phyloP scores from a whole-genome alignment of 2,329 filamentous ascomycete species.

The Xylaria sp. region DNA sequence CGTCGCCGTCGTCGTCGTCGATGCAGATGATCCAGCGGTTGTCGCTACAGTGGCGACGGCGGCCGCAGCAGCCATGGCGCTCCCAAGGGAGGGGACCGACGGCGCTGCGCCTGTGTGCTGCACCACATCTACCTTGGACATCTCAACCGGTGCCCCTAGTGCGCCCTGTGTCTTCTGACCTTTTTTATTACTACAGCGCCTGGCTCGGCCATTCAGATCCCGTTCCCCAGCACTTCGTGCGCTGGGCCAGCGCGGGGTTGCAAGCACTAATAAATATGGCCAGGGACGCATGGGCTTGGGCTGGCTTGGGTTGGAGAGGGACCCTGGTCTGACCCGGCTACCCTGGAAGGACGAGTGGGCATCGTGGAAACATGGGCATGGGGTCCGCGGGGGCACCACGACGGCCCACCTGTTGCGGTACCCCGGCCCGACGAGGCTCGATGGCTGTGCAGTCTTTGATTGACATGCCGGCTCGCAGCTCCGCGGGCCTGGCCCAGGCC shows the following conservation, averaged over 20 bases:
- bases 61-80: constrained; percentile 46
- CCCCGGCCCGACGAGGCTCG: constrained; percentile 47
- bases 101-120: constrained; percentile 47
- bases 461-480: constrained; percentile 48
- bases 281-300: constrained; percentile 22
- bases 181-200: constrained; percentile 36
- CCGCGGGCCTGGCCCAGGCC: constrained; percentile 38
- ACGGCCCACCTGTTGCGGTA: constrained; percentile 44
- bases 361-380: constrained; percentile 14
- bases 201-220: constrained; percentile 52
- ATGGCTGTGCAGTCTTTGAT: constrained; percentile 43
- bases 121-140: constrained; percentile 51
- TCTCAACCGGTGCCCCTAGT: constrained; percentile 43
- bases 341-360: constrained; percentile 22
- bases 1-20: constrained; percentile 26
- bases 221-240: constrained; percentile 42
- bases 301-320: constrained; percentile 14
- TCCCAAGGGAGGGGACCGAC: constrained; percentile 46
- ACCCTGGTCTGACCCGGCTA: constrained; percentile 11
- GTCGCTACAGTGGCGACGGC: constrained; percentile 33
- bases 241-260: constrained; percentile 47
- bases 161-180: constrained; percentile 48
- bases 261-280: constrained; percentile 45
- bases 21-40: constrained; percentile 27
- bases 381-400: no score